Evolutionary conservation across 2,329 filamentous ascomycete genomes (phyloP).

Genomic region (Ophiostoma pallidulum): DNA sequence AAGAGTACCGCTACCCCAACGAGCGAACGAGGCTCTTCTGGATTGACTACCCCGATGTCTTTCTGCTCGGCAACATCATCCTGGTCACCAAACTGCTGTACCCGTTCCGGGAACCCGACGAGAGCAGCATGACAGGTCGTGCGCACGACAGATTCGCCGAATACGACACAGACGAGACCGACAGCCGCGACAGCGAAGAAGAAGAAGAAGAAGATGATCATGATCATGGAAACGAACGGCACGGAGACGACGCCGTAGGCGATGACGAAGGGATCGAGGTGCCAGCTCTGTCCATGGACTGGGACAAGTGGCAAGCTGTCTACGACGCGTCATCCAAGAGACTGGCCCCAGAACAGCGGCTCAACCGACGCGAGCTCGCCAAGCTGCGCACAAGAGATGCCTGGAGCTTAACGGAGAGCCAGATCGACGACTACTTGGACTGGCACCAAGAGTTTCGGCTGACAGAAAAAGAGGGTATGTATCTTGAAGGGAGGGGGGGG

Average conservation of each 20-base stretch:
- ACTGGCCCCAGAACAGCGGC: not conserved
- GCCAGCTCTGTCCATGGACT: conserved; percentile 55
- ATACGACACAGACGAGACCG: conserved; percentile 24
- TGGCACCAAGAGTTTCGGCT: conserved; percentile 62
- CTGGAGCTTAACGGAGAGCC: conserved; percentile 41
- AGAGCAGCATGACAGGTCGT: conserved; percentile 30
- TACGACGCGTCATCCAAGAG: conserved; percentile 28
- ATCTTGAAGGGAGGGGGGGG: not conserved
- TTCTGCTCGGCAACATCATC: conserved; percentile 61
- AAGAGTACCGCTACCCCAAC: conserved; percentile 50
- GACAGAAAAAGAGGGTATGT: conserved; percentile 14
- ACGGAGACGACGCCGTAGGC: no score
- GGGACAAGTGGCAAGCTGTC: conserved; percentile 56
- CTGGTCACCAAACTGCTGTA: conserved; percentile 71
- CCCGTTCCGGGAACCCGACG: conserved; percentile 42
- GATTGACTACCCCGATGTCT: conserved; percentile 62
- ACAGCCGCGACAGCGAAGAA: conserved; percentile 27
- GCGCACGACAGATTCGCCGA: not conserved
- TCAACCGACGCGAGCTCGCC: conserved; percentile 21
- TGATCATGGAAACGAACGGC: no score
- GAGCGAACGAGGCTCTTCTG: conserved; percentile 35
- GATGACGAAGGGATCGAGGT: conserved; percentile 41
- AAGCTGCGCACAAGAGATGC: conserved; percentile 21
- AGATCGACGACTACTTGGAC: conserved; percentile 67
- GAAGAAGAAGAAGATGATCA: not conserved